Percentiles rank a stretch among this genome's conserved stretches.
Evolutionary conservation across 2,329 filamentous ascomycete species (phyloP).

Genomic region (Diatrype stigma): DNA sequence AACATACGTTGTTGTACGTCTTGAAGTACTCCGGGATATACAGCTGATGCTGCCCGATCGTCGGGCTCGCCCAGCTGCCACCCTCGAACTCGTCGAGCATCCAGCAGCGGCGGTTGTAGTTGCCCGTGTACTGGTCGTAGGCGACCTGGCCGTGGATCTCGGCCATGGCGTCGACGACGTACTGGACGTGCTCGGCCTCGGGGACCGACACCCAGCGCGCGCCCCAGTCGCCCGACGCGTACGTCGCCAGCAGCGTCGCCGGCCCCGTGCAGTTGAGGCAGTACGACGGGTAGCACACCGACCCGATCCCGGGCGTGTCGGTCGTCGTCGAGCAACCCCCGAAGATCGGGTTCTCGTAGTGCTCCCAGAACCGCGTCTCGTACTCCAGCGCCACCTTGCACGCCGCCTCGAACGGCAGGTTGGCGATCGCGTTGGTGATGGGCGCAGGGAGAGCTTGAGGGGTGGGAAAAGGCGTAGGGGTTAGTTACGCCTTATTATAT

Average conservation of each 20-base stretch:
- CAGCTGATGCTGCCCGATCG: conserved; percentile 61
- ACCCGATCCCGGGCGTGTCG: conserved; percentile 58
- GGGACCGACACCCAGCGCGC: conserved; percentile 40
- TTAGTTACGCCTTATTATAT: background rate
- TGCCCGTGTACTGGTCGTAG: conserved; percentile 59
- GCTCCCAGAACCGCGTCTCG: conserved; percentile 58
- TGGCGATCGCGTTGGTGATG: conserved; percentile 44
- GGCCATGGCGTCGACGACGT: conserved; percentile 61
- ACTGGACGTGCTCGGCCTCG: conserved; percentile 58
- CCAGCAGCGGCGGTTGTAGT: conserved; percentile 64
- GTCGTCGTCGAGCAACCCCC: conserved; percentile 56
- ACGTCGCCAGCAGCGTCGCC: conserved; percentile 58
- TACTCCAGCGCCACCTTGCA: conserved; percentile 66
- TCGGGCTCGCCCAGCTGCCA: conserved; percentile 59
- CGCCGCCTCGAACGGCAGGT: conserved; percentile 39
- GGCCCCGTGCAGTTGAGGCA: conserved; percentile 60
- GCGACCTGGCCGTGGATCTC: conserved; percentile 62
- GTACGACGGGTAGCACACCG: conserved; percentile 64
- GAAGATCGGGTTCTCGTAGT: conserved; percentile 49
- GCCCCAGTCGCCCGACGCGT: conserved; percentile 43
- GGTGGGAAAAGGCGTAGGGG: background rate
- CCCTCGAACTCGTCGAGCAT: conserved; percentile 55
- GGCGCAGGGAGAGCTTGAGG: conserved; percentile 31
- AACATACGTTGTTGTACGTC: conserved; percentile 57
- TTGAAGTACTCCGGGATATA: conserved; percentile 71